Conservation (phyloP, 371 early-diverging fungal genomes). For the Catenaria anguillulae region DNA sequence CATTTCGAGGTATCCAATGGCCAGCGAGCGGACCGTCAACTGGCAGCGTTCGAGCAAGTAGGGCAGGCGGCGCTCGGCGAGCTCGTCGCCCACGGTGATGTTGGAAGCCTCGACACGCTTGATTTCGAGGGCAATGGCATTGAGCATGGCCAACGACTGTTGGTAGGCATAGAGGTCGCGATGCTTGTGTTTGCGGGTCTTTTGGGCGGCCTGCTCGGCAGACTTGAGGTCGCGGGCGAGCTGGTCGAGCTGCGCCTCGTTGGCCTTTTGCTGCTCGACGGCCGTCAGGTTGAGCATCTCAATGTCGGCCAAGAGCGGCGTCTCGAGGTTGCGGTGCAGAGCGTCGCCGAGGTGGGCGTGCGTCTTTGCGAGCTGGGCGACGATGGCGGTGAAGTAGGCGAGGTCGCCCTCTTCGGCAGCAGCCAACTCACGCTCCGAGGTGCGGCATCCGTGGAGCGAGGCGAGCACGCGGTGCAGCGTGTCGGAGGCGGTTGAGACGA, state of each 20-base stretch:
- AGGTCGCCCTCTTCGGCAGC: neutral
- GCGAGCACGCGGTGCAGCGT: neutral
- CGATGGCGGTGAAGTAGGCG: neutral
- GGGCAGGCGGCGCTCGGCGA: neutral
- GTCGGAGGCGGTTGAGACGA: neutral
- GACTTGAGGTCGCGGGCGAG: neutral
- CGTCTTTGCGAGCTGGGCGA: neutral
- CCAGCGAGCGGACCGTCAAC: neutral
- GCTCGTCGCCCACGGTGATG: neutral
- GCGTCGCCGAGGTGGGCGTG: neutral
- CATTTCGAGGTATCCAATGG: neutral
- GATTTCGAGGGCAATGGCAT: neutral
- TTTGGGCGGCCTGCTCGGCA: neutral
- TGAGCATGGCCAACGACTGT: constrained; percentile 2
- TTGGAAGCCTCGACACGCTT: constrained; percentile 3
- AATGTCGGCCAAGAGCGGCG: neutral
- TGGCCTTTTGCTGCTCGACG: neutral
- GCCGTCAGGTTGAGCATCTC: neutral
- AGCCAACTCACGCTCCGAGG: neutral
- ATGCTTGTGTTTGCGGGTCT: neutral
- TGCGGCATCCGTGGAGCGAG: neutral
- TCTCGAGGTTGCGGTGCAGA: neutral
- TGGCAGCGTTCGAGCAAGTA: neutral
- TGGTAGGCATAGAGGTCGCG: constrained; percentile 2
- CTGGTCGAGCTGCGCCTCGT: constrained; percentile 1